These are phyloP conservation scores for Penicillium expansum DNA, from an alignment of 2,329 filamentous ascomycete genomes.

Conservation along the genomic window DNA sequence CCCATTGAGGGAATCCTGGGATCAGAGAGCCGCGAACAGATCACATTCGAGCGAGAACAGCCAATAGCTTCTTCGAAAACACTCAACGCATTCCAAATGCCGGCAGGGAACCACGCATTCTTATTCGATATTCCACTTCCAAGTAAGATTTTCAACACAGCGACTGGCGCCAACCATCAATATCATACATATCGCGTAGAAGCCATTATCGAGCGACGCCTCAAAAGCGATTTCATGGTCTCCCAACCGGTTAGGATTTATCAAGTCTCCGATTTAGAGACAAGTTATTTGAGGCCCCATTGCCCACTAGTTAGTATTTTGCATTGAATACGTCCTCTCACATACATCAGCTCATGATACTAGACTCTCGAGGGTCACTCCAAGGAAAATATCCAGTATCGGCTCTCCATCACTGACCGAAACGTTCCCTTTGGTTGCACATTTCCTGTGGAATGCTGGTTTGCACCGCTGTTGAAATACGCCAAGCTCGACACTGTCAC, in stretches of 20 bases:
- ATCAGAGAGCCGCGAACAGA: slow-evolving; percentile 7
- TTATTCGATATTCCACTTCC: slow-evolving; percentile 18
- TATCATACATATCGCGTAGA: slow-evolving; percentile 21
- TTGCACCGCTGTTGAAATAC: slow-evolving; percentile 16
- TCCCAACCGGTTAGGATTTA: slow-evolving; percentile 18
- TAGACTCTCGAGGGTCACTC: slow-evolving; percentile 14
- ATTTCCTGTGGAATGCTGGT: slow-evolving; percentile 20
- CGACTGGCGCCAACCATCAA: slow-evolving; percentile 9
- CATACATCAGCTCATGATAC: not conserved
- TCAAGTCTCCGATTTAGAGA: slow-evolving; percentile 1
- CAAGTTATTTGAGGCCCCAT: not conserved
- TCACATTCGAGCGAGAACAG: slow-evolving; percentile 15
- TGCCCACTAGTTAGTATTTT: slow-evolving; percentile 4
- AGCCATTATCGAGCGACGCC: slow-evolving; percentile 14
- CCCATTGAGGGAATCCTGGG: slow-evolving; percentile 1
- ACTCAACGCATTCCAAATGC: slow-evolving; percentile 16
- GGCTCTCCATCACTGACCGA: slow-evolving; percentile 17
- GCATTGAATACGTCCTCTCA: accelerated
- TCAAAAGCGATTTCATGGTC: slow-evolving; percentile 14
- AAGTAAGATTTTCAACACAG: slow-evolving; percentile 10
- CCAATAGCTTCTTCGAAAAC: slow-evolving; percentile 16
- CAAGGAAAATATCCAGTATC: slow-evolving; percentile 16
- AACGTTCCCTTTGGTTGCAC: slow-evolving; percentile 21
- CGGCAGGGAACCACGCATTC: slow-evolving; percentile 21
- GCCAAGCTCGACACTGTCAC: slow-evolving; percentile 9